Base-by-base conservation (phyloP, 1,284 basidiomycete species). In the Fomitopsis betulina region DNA sequence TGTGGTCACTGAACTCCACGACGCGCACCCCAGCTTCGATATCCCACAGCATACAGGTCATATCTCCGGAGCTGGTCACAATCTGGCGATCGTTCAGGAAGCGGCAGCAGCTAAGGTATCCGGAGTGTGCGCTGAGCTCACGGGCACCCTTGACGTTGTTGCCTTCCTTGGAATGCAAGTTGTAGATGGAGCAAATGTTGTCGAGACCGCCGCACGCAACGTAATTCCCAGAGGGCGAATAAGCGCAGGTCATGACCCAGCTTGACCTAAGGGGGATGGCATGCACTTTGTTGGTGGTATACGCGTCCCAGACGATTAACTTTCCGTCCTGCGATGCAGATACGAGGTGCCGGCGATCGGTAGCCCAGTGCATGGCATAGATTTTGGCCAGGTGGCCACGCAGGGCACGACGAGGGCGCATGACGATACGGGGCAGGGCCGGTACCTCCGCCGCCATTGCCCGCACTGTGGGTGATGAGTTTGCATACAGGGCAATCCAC, bases 171-270 rank as follows among this genome's bases (percentile, higher is more conserved):
- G 83, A 87, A 69, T 92, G 87, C 62, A 96, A 79, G 73, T 93
- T 95, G 79, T 99, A 99, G 70, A 99, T 96, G 57, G 94, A 96
- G 75, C 96, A 99, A 55, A 98, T 97, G 75, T 99, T 99, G 80
- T 99, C 97, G 57, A 99, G 85, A 75, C 96, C 96, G 76, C 97
- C 96, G 68, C 96, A 99, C 35, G 97, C 97, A 61, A 99, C 97
- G 67, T 91, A 96, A 75, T 93, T 95, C 56, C 96, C 96, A 23
- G 93, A 94, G 6, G 97, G 96, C 15, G 96, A 89, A 76, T 98
- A 99, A 52, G 97, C 96, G 73, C 97, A 99, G 51, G 97, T 98
- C 96, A 99, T 99, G 76, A 99, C 96, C 97, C 97, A 99, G 65
- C 91, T 94, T 39, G 94, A 97, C 53, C 96, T 88, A 40, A 99